Evolutionary conservation across 2,329 filamentous ascomycete genomes (phyloP).

Genomic region (Thelonectria discophora): DNA sequence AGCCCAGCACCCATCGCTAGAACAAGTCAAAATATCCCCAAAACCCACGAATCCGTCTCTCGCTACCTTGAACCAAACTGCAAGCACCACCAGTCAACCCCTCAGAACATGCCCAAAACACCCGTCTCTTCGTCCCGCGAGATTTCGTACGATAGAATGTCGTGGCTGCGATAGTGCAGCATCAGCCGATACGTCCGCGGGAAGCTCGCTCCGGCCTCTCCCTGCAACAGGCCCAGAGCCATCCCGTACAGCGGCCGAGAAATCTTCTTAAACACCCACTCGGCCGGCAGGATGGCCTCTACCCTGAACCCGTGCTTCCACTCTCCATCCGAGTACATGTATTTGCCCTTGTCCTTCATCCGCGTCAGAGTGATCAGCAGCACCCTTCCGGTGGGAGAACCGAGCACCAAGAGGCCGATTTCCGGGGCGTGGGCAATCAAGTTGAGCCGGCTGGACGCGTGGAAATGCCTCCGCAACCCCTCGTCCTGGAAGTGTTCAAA

Average conservation of each 20-base stretch:
- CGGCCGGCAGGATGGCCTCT: conserved; percentile 64
- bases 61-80: conserved; percentile 13
- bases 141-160: conserved; percentile 75
- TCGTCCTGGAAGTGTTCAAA: conserved; percentile 39
- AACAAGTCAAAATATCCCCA: conserved; percentile 10
- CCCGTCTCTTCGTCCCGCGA: conserved; percentile 52
- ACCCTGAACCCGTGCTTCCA: conserved; percentile 60
- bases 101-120: conserved; percentile 47
- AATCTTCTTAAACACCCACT: conserved; percentile 54
- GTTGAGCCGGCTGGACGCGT: conserved; percentile 57
- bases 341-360: conserved; percentile 40
- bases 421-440: conserved; percentile 73
- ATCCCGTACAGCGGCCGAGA: conserved; percentile 70
- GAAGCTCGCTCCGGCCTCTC: conserved; percentile 30
- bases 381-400: conserved; percentile 72
- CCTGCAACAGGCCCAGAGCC: conserved; percentile 71
- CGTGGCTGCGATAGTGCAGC: conserved; percentile 76
- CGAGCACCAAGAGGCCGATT: conserved; percentile 74
- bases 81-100: background rate
- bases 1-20: background rate
- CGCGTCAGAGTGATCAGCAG: conserved; percentile 67
- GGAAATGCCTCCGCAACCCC: conserved; percentile 40
- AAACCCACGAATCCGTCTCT: conserved; percentile 6
- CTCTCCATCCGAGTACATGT: conserved; percentile 31
- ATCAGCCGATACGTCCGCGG: conserved; percentile 71